Conservation (phyloP, 1,284 basidiomycete species). For the Garcileccinum viscosum region DNA sequence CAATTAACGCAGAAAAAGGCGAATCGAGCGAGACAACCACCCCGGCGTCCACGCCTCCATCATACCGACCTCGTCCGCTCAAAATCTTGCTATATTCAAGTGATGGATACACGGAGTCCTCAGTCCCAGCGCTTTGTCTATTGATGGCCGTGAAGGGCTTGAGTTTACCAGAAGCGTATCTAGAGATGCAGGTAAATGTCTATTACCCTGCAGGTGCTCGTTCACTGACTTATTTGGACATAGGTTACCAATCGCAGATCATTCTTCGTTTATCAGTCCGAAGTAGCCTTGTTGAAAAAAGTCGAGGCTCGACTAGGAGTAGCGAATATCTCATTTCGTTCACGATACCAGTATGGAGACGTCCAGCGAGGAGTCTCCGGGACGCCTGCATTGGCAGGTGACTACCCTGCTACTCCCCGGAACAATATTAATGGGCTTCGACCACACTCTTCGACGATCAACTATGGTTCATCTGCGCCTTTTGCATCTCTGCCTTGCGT, state of each 20-base stretch:
- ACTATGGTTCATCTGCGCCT: background rate
- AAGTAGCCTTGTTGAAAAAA: conserved; percentile 77
- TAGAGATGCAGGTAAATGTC: conserved; percentile 70
- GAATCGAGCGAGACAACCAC: conserved; percentile 8
- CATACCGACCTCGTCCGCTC: conserved; percentile 57
- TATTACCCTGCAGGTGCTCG: background rate
- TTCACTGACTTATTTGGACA: background rate
- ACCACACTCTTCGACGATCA: conserved; percentile 1
- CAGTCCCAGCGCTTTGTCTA: conserved; percentile 85
- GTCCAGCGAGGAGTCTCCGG: conserved; percentile 24
- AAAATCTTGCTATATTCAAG: conserved; percentile 77
- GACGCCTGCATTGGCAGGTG: conserved; percentile 14
- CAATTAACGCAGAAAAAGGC: background rate
- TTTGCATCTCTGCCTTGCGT: background rate
- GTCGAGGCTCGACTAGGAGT: conserved; percentile 66
- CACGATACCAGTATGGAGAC: conserved; percentile 37
- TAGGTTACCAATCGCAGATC: conserved; percentile 71
- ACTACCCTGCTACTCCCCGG: conserved; percentile 34
- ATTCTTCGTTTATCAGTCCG: conserved; percentile 92
- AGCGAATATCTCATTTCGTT: conserved; percentile 30
- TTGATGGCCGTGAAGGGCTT: conserved; percentile 82
- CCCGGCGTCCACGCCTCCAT: conserved; percentile 1
- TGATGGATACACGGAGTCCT: conserved; percentile 92
- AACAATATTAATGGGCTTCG: conserved; percentile 12
- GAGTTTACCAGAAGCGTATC: conserved; percentile 86